Evolutionary conservation across 2,329 filamentous ascomycete species (phyloP), one percentile per base, ranked within the genome.

Genomic region (Pleurostoma richardsiae): DNA sequence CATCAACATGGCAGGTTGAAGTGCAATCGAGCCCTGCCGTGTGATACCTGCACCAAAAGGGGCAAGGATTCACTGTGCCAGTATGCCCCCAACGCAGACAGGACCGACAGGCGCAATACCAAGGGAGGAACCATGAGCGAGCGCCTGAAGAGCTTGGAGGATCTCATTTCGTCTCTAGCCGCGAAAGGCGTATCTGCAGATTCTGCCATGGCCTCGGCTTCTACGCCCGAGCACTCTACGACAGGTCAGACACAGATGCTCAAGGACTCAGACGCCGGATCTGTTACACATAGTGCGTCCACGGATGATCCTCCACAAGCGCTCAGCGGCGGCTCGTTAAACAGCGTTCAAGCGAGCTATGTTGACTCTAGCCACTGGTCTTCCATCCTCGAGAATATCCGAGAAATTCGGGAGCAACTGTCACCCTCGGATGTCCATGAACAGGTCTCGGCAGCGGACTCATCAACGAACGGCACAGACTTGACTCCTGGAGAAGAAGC

Each of bases 361-460:
- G 52, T 63, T 4, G 63, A 65, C 33, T 51, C 57, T 0, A 63
- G 48, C 6, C 63, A 66, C 45, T 66, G 63, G 63, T 48, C 57
- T 4, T 65, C 62, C 1, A 65, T 66, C 6, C 30, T 66, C 3
- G 58, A 64, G 1, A 61, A 64, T 6, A 66, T 65, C 31, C 59
- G 55, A 19, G 58, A 60, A 5, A 56, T 65, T 4, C 50, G 63
- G 11, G 59, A 63, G 10, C 62, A 64, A 2, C 28, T 64, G 4
- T 54, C 55, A 1, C 27, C 45, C 5, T 39, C 49, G 6, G 47
- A 51, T 31, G 33, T 36, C n/a, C 8, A 36, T 36, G 33, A 36
- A 36, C 33, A 36, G 33, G 8, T n/a, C n/a, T 36, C 33, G 33
- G n/a, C 33, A 36, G 33, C n/a, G 8, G 8, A 36, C 8, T 36